Evolutionary conservation across 2,329 filamentous ascomycete species (phyloP), one percentile per base, ranked within the genome.

Genomic region (Cladosporium sp.): DNA sequence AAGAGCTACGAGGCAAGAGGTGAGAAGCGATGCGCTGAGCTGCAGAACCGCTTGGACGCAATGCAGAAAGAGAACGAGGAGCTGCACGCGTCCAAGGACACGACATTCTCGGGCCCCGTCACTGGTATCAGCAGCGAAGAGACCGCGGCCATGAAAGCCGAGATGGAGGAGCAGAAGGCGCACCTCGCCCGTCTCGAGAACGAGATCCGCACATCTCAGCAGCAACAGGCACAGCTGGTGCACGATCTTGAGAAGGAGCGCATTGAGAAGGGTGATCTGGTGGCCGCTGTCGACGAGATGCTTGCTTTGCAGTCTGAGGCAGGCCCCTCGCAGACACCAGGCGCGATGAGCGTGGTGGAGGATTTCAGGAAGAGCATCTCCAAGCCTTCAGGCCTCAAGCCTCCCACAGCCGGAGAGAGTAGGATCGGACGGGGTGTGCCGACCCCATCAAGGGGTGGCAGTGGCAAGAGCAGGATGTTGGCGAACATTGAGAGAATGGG

Each of bases 401-500:
- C 83, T 4, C 85, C 86, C 0, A 63, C 62, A n/a, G 52, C 53
- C 14, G 53, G 53, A 4, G 74, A 76, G 58, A 80, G 77, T 58
- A 74, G 74, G 44, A 74, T 76, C 55, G 71, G 66, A 57, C 35
- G 49, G 16, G 70, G 56, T 14, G 38, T 53, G 16, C 52, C 55
- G 11, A 44, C 53, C 22, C 48, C 55, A 9, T 65, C 56, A 19
- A 70, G 66, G 44, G 64, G 63, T 33, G 72, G 65, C 31, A 66
- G 63, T 8, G 72, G 73, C 11, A 78, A 87, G 62, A 88, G 85
- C 64, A 83, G 86, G 53, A 86, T 93, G 64, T 85, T 95, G 84
- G 86, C 79, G 61, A 89, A 86, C 14, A 93, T 95, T 67, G 89
- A 95, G 75, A 83, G 85, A 71, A 95, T 95, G 89, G 89, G 89